phyloP scores from a whole-genome alignment of 2,329 filamentous ascomycete species.

The Acrodontium crateriforme region DNA sequence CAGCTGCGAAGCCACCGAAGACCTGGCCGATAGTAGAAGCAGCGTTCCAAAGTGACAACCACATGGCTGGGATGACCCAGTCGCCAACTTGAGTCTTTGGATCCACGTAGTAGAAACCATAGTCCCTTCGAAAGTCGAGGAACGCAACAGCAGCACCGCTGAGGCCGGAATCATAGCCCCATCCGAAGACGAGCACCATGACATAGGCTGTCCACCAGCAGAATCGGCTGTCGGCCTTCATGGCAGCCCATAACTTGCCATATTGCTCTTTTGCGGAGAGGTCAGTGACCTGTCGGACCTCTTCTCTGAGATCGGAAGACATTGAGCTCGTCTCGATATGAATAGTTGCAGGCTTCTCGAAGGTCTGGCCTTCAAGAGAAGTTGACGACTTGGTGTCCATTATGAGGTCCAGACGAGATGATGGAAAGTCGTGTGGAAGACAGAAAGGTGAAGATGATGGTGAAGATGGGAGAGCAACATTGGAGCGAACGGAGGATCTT shows the following conservation, averaged over 20 bases:
- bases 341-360: constrained; percentile 8
- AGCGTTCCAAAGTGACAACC: constrained; percentile 27
- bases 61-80: constrained; percentile 23
- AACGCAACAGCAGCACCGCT: constrained; percentile 25
- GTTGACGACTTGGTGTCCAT: no score
- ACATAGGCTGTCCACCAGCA: constrained; percentile 13
- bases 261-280: constrained; percentile 14
- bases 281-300: constrained; percentile 7
- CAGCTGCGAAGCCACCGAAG: constrained; percentile 14
- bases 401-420: no score
- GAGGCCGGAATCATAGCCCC: constrained; percentile 25
- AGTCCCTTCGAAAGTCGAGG: constrained; percentile 22
- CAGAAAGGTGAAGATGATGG: no score
- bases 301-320: constrained; percentile 6
- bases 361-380: constrained; percentile 2
- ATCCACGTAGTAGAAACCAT: constrained; percentile 23
- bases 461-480: no score
- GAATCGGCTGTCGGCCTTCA: constrained; percentile 14
- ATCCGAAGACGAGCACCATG: constrained; percentile 22
- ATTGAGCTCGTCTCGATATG: constrained; percentile 7
- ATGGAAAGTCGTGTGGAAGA: constrained; percentile 2
- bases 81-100: constrained; percentile 13
- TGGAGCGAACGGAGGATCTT: no score
- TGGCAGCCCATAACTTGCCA: constrained; percentile 12
- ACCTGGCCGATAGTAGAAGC: constrained; percentile 23